phyloP scores from a whole-genome alignment of 2,329 filamentous ascomycete species.

The Fusarium ramigenum region DNA sequence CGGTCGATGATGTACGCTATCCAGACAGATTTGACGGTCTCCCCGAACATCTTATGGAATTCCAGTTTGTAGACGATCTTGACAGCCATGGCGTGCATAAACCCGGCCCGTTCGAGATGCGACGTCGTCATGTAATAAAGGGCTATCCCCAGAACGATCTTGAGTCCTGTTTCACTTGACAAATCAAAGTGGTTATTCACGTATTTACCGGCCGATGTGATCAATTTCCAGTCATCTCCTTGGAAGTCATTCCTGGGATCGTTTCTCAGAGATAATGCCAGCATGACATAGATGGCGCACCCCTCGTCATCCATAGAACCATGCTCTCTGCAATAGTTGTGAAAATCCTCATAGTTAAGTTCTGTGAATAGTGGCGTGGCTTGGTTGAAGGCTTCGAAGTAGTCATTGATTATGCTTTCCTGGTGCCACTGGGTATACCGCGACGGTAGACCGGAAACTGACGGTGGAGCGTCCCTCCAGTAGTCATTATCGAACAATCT shows the following conservation, averaged over 20 bases:
- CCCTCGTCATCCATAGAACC: background rate
- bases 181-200: background rate
- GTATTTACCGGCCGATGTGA: background rate
- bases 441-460: background rate
- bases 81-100: constrained; percentile 9
- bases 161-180: background rate
- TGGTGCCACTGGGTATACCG: background rate
- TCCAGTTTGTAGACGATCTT: constrained; percentile 3
- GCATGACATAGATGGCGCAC: constrained; percentile 7
- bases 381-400: background rate
- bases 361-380: background rate
- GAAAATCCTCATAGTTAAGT: background rate
- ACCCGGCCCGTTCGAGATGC: background rate
- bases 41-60: background rate
- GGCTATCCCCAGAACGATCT: constrained; percentile 5
- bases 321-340: background rate
- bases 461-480: background rate
- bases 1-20: constrained; percentile 23
- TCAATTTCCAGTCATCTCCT: background rate
- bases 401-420: background rate
- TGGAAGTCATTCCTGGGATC: background rate
- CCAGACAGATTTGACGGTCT: background rate
- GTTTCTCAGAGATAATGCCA: constrained; percentile 11
- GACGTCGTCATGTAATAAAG: background rate
- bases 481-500: too few relatives aligned